Conservation (phyloP, 345 rosid species). For the Acer negundo region DNA sequence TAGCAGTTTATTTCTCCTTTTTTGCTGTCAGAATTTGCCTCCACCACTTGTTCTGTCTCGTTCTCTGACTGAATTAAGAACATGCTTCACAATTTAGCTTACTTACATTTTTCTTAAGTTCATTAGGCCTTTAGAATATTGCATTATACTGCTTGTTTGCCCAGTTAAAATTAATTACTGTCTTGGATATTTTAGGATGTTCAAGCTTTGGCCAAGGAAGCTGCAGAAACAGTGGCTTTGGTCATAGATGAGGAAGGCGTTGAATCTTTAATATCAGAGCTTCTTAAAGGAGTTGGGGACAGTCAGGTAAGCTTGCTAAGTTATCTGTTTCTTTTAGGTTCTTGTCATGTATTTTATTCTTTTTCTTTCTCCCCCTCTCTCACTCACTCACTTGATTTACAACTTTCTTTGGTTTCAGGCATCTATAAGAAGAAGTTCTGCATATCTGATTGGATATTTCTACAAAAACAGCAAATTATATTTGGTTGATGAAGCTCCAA, state of each 20-base stretch:
- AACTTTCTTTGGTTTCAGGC: conserved; percentile 53
- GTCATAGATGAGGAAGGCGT: conserved; percentile 94
- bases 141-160: conserved; percentile 8
- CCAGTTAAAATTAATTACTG: conserved; percentile 1
- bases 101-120: not conserved
- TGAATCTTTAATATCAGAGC: conserved; percentile 80
- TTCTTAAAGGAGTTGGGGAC: conserved; percentile 80
- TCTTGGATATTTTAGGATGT: conserved; percentile 58
- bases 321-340: not conserved
- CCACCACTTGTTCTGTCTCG: not conserved
- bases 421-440: conserved; percentile 82
- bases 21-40: not conserved
- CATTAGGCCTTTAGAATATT: not conserved
- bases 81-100: not conserved
- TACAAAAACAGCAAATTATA: conserved; percentile 89
- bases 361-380: not conserved
- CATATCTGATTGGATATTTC: conserved; percentile 88
- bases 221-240: conserved; percentile 82
- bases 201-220: conserved; percentile 80
- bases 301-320: conserved; percentile 54
- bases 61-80: not conserved
- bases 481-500: conserved; percentile 95
- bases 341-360: not conserved
- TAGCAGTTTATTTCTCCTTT: not conserved
- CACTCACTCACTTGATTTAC: conserved; percentile 7